A percentile compares a stretch with the other conserved stretches of the same genome.
Conservation (phyloP, 208 protist genomes). For the Wallacemonas sp. region DNA sequence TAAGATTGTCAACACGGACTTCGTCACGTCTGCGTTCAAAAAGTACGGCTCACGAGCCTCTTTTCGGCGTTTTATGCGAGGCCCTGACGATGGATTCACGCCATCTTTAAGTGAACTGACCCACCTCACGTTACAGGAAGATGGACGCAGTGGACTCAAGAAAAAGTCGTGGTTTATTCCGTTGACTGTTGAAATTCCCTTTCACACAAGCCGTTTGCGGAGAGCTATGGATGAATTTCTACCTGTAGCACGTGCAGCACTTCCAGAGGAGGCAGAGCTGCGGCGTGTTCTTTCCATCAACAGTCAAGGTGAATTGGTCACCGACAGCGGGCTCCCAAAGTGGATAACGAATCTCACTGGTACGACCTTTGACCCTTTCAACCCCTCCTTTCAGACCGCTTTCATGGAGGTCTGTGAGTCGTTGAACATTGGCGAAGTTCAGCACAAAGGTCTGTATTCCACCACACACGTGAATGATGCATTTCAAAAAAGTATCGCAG, state of each 20-base stretch:
- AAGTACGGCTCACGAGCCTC: conserved; percentile 63
- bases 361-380: conserved; percentile 57
- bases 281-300: conserved; percentile 51
- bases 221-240: conserved; percentile 69
- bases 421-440: conserved; percentile 80
- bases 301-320: not conserved
- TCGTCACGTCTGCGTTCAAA: conserved; percentile 60
- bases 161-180: conserved; percentile 91
- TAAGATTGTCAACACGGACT: conserved; percentile 30
- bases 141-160: conserved; percentile 85
- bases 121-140: conserved; percentile 78
- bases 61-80: conserved; percentile 79
- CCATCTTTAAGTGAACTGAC: conserved; percentile 70
- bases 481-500: conserved; percentile 41
- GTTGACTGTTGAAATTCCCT: conserved; percentile 75
- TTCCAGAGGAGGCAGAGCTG: conserved; percentile 64
- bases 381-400: conserved; percentile 45
- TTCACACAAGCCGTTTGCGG: conserved; percentile 77
- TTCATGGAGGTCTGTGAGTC: conserved; percentile 45
- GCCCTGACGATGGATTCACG: conserved; percentile 84
- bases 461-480: conserved; percentile 40
- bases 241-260: conserved; percentile 57
- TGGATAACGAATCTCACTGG: conserved; percentile 90
- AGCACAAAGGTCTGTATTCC: conserved; percentile 69
- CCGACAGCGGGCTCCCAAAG: not conserved